These are phyloP conservation scores for Geotrichum histeridarum DNA, from an alignment of 1,139 yeast genomes.

Conservation along the genomic window DNA sequence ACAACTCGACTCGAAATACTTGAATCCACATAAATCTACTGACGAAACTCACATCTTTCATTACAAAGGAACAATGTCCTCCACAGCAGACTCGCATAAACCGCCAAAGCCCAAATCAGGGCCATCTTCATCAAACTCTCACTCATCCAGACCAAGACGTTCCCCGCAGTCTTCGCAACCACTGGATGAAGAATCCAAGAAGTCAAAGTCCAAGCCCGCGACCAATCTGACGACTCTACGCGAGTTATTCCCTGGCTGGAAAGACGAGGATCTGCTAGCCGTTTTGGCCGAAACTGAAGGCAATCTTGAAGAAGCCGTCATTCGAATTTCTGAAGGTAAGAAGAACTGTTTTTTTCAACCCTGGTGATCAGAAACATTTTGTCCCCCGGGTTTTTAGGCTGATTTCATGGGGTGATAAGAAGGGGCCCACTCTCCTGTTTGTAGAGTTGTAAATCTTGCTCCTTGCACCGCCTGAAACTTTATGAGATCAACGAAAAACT, in stretches of 20 bases:
- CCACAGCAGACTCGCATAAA: conserved; percentile 18
- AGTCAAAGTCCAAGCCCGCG: conserved; percentile 29
- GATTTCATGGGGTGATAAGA: neutral
- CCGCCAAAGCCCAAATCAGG: conserved; percentile 20
- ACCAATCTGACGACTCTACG: conserved; percentile 55
- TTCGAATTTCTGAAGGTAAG: conserved; percentile 75
- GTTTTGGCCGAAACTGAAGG: conserved; percentile 68
- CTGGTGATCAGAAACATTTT: neutral
- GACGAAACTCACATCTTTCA: neutral
- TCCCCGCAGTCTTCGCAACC: conserved; percentile 13
- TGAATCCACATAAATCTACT: neutral
- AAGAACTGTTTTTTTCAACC: neutral
- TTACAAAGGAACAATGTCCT: conserved; percentile 14
- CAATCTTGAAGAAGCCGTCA: conserved; percentile 75
- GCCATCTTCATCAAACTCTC: conserved; percentile 10
- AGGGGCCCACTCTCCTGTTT: neutral
- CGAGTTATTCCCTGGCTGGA: conserved; percentile 96
- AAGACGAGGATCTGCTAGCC: conserved; percentile 71
- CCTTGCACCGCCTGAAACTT: neutral
- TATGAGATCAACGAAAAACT: neutral
- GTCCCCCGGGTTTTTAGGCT: neutral
- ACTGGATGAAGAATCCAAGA: conserved; percentile 42
- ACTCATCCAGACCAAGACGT: conserved; percentile 20
- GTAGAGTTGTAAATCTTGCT: neutral
- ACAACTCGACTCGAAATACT: neutral